These are phyloP conservation scores for Astrocystis sublimbata DNA, from an alignment of 495 filamentous ascomycete genomes.

Conservation along the genomic window DNA sequence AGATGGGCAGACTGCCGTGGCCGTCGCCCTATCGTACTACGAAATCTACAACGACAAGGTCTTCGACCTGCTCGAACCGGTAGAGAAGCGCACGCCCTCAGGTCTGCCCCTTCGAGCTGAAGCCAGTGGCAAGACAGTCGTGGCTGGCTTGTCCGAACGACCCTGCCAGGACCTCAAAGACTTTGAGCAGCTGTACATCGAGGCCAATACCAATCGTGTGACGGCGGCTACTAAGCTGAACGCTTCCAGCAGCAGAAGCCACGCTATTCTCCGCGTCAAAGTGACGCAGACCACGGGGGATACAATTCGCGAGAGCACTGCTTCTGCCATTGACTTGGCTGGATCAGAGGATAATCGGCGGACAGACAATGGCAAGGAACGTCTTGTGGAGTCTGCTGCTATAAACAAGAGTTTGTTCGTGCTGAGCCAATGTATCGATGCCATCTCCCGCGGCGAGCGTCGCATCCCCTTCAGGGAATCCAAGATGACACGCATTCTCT, in stretches of 20 bases:
- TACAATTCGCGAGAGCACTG: conserved; percentile 73
- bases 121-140: conserved; percentile 85
- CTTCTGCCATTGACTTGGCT: conserved; percentile 93
- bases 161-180: conserved; percentile 85
- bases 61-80: conserved; percentile 87
- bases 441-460: conserved; percentile 67
- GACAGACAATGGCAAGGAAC: conserved; percentile 91
- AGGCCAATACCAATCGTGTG: conserved; percentile 89
- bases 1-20: conserved; percentile 68
- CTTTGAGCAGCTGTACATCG: conserved; percentile 89
- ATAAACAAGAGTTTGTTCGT: conserved; percentile 99
- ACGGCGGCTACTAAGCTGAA: conserved; percentile 96
- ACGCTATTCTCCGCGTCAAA: conserved; percentile 91
- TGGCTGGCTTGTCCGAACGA: conserved; percentile 87
- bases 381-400: conserved; percentile 92
- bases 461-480: conserved; percentile 92
- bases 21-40: conserved; percentile 88
- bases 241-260: conserved; percentile 88
- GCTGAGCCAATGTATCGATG: conserved; percentile 92
- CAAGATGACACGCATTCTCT: conserved; percentile 96
- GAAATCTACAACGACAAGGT: conserved; percentile 99
- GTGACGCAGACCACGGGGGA: conserved; percentile 72
- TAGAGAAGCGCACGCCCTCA: conserved; percentile 82
- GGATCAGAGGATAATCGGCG: conserved; percentile 94
- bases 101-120: conserved; percentile 84